Evolutionary conservation across 352 stramenopile genomes (phyloP), one percentile per base, ranked within the genome.

Genomic region (Globisporangium rhizosaccharum): DNA sequence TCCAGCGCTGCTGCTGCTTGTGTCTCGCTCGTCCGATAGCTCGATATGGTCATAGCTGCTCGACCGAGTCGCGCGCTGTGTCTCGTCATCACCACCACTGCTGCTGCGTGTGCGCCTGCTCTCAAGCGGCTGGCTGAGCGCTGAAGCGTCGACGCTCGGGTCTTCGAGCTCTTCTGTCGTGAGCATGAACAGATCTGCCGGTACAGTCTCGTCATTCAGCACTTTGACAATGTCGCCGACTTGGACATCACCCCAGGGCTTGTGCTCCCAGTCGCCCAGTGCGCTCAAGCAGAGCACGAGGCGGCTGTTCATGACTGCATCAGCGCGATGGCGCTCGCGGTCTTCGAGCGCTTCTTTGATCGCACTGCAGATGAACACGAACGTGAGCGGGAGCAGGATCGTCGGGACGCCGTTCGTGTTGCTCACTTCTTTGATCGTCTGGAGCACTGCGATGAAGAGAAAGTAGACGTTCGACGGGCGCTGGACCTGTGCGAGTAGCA

Each of bases 301-400:
- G n/a, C 78, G 70, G 58, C 71, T 87, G 63, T 96, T 96, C 36
- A 82, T 74, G 48, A 91, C 71, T 18, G 42, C 45, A 48, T 96
- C 87, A 0, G 82, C 87, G 25, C 78, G 76, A 64, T 94, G 83
- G 3, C 87, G 80, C 61, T 89, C 76, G 36, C 83, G 72, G 51
- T 94, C 87, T 67, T 94, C 87, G n/a, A 92, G 61, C 23, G 76
- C 81, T 49, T 91, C 83, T 71, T 90, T 90, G 56, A 94, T 88
- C 20, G 77, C 82, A 44, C 76, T 89, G 56, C 85, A 90, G 46
- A 90, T 73, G 57, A 94, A 85, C 17, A 96, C 82, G 54, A 93
- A 73, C 26, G 65, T 68, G 33, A 96, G 69, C 44, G 84, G 81
- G 49, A 94, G 55, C 51, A 89, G 46, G 54, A 90, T 88, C 36